Evolutionary conservation across 2,329 filamentous ascomycete species (phyloP).

Genomic region (Pseudogymnoascus sp.): DNA sequence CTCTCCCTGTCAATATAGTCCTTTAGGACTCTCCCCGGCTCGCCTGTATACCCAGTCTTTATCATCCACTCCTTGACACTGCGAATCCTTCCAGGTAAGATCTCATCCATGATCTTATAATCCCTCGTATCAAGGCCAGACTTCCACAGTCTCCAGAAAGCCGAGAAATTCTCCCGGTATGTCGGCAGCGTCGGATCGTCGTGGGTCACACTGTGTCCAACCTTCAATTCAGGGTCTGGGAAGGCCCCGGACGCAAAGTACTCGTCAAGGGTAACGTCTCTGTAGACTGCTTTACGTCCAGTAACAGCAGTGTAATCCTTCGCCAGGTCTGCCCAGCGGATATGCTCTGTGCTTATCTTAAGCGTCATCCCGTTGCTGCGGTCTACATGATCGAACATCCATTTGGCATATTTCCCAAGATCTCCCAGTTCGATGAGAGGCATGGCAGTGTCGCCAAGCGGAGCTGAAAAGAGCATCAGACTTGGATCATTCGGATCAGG

Average conservation of each 20-base stretch:
- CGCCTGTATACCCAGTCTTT: constrained; percentile 14
- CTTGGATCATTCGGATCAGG: constrained; percentile 14
- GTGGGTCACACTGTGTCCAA: constrained; percentile 12
- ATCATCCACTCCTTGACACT: constrained; percentile 16
- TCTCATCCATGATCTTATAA: constrained; percentile 17
- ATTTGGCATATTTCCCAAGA: constrained; percentile 17
- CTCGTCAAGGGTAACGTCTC: constrained; percentile 11
- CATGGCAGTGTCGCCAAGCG: constrained; percentile 11
- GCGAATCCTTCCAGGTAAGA: constrained; percentile 15
- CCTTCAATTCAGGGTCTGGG: constrained; percentile 14
- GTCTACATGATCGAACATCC: constrained; percentile 18
- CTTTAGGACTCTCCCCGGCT: constrained; percentile 13
- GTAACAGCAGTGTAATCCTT: constrained; percentile 12
- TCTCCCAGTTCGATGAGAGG: constrained; percentile 17
- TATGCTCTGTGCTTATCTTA: constrained; percentile 17
- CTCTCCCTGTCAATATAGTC: constrained; percentile 8
- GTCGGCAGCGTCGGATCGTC: constrained; percentile 16
- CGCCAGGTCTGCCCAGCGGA: constrained; percentile 14
- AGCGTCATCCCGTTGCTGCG: constrained; percentile 18
- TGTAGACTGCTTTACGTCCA: constrained; percentile 12
- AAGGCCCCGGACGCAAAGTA: constrained; percentile 11
- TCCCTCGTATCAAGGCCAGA: constrained; percentile 9
- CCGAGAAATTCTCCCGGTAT: constrained; percentile 12
- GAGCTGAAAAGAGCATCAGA: constrained; percentile 9
- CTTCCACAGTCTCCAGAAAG: constrained; percentile 16